Evolutionary conservation across 768 basidiomycete genomes (phyloP).

Genomic region (Trametes coccinea): DNA sequence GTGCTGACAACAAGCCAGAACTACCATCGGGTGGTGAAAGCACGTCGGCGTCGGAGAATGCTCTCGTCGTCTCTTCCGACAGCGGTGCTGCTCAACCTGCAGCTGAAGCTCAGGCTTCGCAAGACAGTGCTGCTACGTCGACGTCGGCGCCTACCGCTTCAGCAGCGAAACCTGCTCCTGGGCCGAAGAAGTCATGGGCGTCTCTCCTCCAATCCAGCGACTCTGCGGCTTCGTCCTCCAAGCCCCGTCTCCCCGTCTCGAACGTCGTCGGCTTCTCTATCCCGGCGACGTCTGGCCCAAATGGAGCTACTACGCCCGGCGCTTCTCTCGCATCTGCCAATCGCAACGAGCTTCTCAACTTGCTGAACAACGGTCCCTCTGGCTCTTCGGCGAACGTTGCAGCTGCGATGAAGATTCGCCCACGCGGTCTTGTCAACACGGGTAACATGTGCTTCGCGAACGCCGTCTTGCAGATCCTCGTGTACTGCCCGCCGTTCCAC

Average conservation of each 20-base stretch:
- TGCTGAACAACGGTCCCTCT: conserved; percentile 48
- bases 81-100: background rate
- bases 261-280: conserved; percentile 75
- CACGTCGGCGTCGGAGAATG: background rate
- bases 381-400: conserved; percentile 13
- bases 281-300: conserved; percentile 36
- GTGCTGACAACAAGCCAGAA: conserved; percentile 3
- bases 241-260: conserved; percentile 61
- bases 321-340: conserved; percentile 31
- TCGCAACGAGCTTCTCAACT: conserved; percentile 51
- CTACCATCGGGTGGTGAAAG: background rate
- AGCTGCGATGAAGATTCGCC: conserved; percentile 42
- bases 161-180: conserved; percentile 20
- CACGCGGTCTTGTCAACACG: conserved; percentile 87
- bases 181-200: conserved; percentile 72
- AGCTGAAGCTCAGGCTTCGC: background rate
- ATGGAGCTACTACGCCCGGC: conserved; percentile 26
- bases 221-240: conserved; percentile 41
- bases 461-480: conserved; percentile 85
- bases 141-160: conserved; percentile 6
- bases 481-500: conserved; percentile 88
- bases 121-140: background rate
- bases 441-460: conserved; percentile 99
- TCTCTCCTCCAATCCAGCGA: conserved; percentile 58
- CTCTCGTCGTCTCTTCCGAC: background rate